Percentiles rank a stretch among this genome's conserved stretches.
These are phyloP conservation scores for Chloris gayana DNA, from an alignment of 176 grass and related monocot genomes.

Conservation along the genomic window DNA sequence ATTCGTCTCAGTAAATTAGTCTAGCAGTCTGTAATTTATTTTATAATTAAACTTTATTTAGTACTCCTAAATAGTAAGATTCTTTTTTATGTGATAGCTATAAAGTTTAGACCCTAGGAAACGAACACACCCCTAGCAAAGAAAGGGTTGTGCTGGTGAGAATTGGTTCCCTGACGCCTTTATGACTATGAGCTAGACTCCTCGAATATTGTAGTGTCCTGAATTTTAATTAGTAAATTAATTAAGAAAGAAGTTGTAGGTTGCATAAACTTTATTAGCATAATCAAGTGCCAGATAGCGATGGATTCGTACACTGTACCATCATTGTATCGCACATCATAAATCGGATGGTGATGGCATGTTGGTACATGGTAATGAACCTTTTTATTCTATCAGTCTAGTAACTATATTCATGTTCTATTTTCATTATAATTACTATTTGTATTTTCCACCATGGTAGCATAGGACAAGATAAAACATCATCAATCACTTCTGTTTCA, in stretches of 20 bases:
- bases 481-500: too few species aligned
- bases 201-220: too few species aligned
- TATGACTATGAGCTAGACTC: too few species aligned
- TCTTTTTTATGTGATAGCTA: too few species aligned
- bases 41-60: too few species aligned
- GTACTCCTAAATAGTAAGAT: too few species aligned
- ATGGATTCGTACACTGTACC: not conserved
- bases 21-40: too few species aligned
- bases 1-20: too few species aligned
- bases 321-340: not conserved
- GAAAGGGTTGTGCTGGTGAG: too few species aligned
- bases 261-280: not conserved
- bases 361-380: not conserved
- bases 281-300: not conserved
- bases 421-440: not conserved
- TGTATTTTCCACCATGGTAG: not conserved
- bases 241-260: not conserved
- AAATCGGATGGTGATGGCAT: not conserved
- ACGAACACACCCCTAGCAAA: too few species aligned
- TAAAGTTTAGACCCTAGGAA: too few species aligned
- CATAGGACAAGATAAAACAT: not conserved
- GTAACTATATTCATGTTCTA: not conserved
- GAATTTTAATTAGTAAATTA: not conserved
- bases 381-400: not conserved
- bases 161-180: too few species aligned